Evolutionary conservation across 2,329 filamentous ascomycete species (phyloP).

Genomic region (Colletotrichum musicola): DNA sequence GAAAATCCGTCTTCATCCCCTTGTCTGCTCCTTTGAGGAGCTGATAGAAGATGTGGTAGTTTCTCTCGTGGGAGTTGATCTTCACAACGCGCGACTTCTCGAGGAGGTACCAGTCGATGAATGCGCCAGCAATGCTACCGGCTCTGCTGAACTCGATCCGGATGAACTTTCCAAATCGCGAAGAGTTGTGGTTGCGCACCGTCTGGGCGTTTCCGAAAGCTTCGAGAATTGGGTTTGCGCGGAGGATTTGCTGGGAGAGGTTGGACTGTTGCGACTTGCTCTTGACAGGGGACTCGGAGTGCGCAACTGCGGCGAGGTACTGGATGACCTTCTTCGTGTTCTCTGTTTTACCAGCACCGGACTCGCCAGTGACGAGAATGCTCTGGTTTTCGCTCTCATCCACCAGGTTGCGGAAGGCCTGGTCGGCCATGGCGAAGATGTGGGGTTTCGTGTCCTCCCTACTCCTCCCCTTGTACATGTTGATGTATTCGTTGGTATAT

Average conservation of each 20-base stretch:
- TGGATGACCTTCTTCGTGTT: conserved; percentile 99
- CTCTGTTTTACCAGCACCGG: conserved; percentile 97
- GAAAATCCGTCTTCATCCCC: conserved; percentile 79
- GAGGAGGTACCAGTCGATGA: conserved; percentile 97
- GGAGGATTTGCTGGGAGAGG: conserved; percentile 94
- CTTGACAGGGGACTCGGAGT: conserved; percentile 79
- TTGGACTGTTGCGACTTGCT: conserved; percentile 77
- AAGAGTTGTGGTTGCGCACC: conserved; percentile 98
- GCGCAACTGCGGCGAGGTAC: conserved; percentile 94
- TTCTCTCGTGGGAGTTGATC: conserved; percentile 88
- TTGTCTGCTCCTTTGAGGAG: conserved; percentile 85
- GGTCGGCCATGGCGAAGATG: conserved; percentile 97
- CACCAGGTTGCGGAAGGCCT: conserved; percentile 94
- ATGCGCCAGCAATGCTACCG: conserved; percentile 93
- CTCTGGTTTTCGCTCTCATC: conserved; percentile 97
- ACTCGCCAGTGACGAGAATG: conserved; percentile 97
- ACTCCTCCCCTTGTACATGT: conserved; percentile 94
- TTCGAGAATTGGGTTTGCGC: conserved; percentile 97
- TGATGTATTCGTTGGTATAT: conserved; percentile 96
- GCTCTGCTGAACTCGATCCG: conserved; percentile 91
- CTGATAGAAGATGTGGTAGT: conserved; percentile 98
- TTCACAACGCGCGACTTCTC: conserved; percentile 98
- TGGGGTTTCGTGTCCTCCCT: conserved; percentile 96
- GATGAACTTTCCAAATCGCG: conserved; percentile 98
- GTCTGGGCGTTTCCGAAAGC: conserved; percentile 99